phyloP scores from a whole-genome alignment of 202 grass and related monocot genomes.

The Zizania palustris region DNA sequence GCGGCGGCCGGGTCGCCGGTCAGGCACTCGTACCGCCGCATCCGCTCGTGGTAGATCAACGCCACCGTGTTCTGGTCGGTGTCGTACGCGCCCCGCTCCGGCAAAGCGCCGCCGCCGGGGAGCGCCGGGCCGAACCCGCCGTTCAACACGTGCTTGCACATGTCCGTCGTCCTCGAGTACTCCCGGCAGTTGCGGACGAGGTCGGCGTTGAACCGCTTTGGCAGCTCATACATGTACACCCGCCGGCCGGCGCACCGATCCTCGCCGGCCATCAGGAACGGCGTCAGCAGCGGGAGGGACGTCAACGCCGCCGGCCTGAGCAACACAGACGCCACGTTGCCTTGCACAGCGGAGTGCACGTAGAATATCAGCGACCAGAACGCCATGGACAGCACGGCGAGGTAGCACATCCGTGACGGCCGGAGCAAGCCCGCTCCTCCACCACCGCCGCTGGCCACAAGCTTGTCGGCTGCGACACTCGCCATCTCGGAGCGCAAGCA shows the following conservation, averaged over 20 bases:
- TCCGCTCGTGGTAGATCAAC: constrained; percentile 48
- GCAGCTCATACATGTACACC: constrained; percentile 54
- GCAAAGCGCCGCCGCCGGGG: constrained; percentile 32
- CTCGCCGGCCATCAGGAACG: background rate
- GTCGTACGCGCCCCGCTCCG: constrained; percentile 40
- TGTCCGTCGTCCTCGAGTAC: constrained; percentile 27
- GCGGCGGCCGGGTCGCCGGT: constrained; percentile 40
- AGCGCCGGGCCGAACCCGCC: constrained; percentile 46
- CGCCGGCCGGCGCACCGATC: constrained; percentile 45
- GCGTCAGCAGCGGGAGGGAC: background rate
- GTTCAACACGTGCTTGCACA: constrained; percentile 50
- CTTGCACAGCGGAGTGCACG: background rate
- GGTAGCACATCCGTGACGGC: background rate
- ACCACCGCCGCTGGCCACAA: background rate
- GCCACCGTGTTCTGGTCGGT: constrained; percentile 44
- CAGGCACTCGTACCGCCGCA: constrained; percentile 51
- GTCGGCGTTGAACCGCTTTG: constrained; percentile 53
- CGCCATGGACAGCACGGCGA: background rate
- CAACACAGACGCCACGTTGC: background rate
- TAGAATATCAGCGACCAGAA: constrained; percentile 4
- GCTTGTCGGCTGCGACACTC: background rate
- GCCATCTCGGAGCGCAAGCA: background rate
- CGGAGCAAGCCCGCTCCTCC: background rate
- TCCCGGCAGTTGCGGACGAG: constrained; percentile 43
- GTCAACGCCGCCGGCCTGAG: constrained; percentile 2